Percentiles rank a stretch among this genome's conserved stretches.
phyloP scores from a whole-genome alignment of 1,284 basidiomycete species.

The Ceratobasidium sp. region DNA sequence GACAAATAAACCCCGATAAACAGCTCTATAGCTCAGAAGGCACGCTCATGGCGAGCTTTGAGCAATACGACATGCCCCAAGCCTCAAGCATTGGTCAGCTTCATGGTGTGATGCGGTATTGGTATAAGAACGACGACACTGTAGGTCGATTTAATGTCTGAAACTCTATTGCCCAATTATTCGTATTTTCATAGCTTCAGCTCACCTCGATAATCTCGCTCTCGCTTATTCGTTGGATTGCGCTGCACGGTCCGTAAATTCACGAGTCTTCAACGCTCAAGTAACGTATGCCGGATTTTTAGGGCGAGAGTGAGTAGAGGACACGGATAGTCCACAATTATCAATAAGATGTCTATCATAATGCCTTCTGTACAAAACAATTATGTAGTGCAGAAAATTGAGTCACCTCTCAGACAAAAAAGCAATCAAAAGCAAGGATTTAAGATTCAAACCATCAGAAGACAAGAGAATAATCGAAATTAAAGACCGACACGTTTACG shows the following conservation, averaged over 20 bases:
- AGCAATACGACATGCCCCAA: constrained; percentile 30
- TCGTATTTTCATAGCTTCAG: constrained; percentile 1
- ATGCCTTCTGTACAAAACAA: constrained; percentile 16
- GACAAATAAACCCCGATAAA: not conserved
- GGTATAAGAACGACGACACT: constrained; percentile 26
- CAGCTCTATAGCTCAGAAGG: constrained; percentile 25
- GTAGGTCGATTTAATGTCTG: not conserved
- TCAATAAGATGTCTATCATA: constrained; percentile 16
- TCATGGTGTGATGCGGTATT: constrained; percentile 34
- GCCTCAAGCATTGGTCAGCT: constrained; percentile 23
- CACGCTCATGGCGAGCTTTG: constrained; percentile 24
- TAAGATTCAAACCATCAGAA: constrained; percentile 25
- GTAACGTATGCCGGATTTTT: constrained; percentile 33
- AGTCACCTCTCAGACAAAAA: too few relatives aligned
- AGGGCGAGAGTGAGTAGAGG: constrained; percentile 38
- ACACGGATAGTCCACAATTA: constrained; percentile 10
- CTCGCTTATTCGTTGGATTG: constrained; percentile 76
- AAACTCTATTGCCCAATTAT: not conserved
- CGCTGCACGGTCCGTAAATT: constrained; percentile 36
- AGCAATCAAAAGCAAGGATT: constrained; percentile 41
- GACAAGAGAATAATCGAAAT: constrained; percentile 53
- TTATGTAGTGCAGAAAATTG: too few relatives aligned
- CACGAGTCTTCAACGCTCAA: not conserved
- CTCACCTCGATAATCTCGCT: constrained; percentile 52
- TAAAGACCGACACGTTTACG: constrained; percentile 34